Percentiles rank a stretch among this genome's conserved stretches.
phyloP scores from a whole-genome alignment of 164 flowering plant genomes.

The Aristolochia contorta region DNA sequence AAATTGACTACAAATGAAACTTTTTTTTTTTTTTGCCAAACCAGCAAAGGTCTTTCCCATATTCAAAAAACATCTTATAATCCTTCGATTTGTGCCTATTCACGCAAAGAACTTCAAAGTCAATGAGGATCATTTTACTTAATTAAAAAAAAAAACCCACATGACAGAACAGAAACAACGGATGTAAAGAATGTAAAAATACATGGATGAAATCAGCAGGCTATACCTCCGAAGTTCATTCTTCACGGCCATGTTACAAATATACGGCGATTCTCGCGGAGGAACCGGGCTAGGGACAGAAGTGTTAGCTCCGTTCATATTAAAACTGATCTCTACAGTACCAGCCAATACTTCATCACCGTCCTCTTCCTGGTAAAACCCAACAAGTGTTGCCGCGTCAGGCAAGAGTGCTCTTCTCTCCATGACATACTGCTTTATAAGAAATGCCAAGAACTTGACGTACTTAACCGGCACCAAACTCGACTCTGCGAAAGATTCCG shows the following conservation, averaged over 20 bases:
- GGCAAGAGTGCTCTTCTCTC: slow-evolving; percentile 67
- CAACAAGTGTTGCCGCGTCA: slow-evolving; percentile 66
- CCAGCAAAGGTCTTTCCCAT: too few species aligned
- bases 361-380: slow-evolving; percentile 35
- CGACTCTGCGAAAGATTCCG: slow-evolving; percentile 79
- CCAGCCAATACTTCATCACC: slow-evolving; percentile 61
- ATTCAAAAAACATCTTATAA: too few species aligned
- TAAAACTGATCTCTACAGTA: slow-evolving; percentile 76
- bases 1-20: too few species aligned
- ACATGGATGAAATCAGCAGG: not conserved
- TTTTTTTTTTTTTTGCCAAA: too few species aligned
- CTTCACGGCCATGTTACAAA: slow-evolving; percentile 85
- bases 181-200: not conserved
- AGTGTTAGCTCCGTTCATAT: slow-evolving; percentile 59
- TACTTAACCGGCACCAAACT: slow-evolving; percentile 48
- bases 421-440: slow-evolving; percentile 74
- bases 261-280: slow-evolving; percentile 68
- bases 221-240: slow-evolving; percentile 60
- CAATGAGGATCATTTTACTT: not conserved
- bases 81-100: too few species aligned
- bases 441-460: slow-evolving; percentile 36
- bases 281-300: slow-evolving; percentile 69
- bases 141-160: not conserved
- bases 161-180: not conserved
- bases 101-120: not conserved